Conservation (phyloP, 1,139 yeast genomes). For the Scheffersomyces lignicola region DNA sequence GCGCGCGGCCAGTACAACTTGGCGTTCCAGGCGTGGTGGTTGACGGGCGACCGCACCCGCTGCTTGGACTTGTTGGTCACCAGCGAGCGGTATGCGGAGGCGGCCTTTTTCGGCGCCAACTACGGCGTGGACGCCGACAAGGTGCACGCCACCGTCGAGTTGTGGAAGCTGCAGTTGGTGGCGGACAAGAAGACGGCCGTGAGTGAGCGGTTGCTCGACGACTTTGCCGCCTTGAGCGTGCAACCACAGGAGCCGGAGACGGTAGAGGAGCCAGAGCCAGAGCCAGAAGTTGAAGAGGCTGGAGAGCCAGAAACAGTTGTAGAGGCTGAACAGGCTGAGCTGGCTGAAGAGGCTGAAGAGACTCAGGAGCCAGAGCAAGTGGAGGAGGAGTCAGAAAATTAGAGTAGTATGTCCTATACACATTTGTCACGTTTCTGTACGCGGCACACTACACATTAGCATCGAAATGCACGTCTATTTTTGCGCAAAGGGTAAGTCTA, state of each 20-base stretch:
- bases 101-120: conserved; percentile 76
- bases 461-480: too few species aligned
- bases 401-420: too few species aligned
- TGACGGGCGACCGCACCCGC: conserved; percentile 65
- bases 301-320: conserved; percentile 14
- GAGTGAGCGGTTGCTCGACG: conserved; percentile 57
- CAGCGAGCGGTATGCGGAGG: conserved; percentile 79
- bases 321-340: conserved; percentile 14
- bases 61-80: conserved; percentile 68
- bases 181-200: conserved; percentile 54
- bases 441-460: too few species aligned
- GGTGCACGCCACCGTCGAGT: conserved; percentile 47
- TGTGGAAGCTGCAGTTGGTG: conserved; percentile 66
- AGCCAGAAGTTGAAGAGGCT: conserved; percentile 16
- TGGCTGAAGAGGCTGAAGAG: conserved; percentile 18
- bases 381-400: too few species aligned
- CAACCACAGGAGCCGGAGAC: conserved; percentile 17
- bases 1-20: conserved; percentile 77
- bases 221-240: conserved; percentile 27
- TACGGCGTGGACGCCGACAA: conserved; percentile 53
- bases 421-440: too few species aligned
- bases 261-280: conserved; percentile 16
- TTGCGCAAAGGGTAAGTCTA: too few species aligned
- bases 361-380: too few species aligned
- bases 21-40: conserved; percentile 93